Base-by-base conservation (phyloP, 2,329 filamentous ascomycete genomes). In the Aspergillus fijiensis region DNA sequence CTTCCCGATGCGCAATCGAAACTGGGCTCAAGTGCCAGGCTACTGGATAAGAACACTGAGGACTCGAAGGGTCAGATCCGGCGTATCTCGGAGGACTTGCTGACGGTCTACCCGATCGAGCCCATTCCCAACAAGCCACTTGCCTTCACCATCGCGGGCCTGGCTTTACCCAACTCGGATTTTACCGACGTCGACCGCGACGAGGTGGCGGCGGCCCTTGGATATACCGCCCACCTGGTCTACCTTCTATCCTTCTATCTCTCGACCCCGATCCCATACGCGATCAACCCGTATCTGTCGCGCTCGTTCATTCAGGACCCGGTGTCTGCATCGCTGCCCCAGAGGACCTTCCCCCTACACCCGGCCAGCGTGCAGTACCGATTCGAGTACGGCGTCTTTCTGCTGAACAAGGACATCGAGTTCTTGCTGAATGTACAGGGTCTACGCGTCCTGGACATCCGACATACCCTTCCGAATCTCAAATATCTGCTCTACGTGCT, bases 381-480 rank as follows among this genome's bases (percentile, higher is more conserved):
- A 2, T 98, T 98, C 75, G 94, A 98, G 69, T 99, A 98, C 74
- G 95, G 84, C 11, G 95, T 96, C 72, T 99, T 98, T 69, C 80
- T 98, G n/a, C 83, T 99, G 14, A 98, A 98, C 79, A 97, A 98
- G 77, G 82, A 98, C 71, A 93, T 99, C 58, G 93, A 98, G 67
- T 81, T 87, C 51, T 72, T 89, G 11, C 79, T 86, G 67, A 84
- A 82, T 61, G 77, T 80, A 1, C 87, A 92, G 65, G 89, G 89
- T 0, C 80, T 97, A 12, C 87, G 89, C 51, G 88, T 96, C 1
- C 84, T 97, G 63, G 95, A 99, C 70, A 92, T 97, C 19, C 85
- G 95, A 4, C 92, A 98, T 67, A 96, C 94, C 0, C 79, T 98
- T 6, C 92, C 94, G 1, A 99, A 99, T 71, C 80, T 99, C 10